Percentiles rank a stretch among this genome's conserved stretches.
phyloP scores from a whole-genome alignment of 805 yeast species.

The Maudiozyma serrabonitensis region DNA sequence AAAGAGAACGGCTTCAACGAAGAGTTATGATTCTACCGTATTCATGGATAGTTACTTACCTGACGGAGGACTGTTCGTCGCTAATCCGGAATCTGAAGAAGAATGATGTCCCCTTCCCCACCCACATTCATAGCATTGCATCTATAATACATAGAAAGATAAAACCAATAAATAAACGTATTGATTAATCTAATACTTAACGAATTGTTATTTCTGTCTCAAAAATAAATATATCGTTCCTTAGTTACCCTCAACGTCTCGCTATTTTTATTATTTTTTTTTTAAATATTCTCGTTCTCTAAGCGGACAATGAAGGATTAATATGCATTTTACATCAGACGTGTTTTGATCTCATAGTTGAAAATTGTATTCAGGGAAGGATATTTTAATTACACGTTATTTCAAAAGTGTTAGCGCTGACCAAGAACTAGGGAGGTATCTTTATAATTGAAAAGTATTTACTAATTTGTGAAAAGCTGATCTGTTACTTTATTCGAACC shows the following conservation, averaged over 20 bases:
- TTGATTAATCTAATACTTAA: no score
- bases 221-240: no score
- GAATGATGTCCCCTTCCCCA: neutral
- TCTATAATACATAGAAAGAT: neutral
- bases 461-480: no score
- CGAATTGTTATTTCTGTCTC: no score
- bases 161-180: no score
- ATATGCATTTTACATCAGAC: neutral
- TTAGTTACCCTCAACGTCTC: neutral
- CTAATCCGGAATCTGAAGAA: slow-evolving; percentile 26
- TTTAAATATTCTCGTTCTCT: neutral
- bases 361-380: neutral
- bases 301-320: neutral
- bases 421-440: no score
- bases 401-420: no score
- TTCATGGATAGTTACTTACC: slow-evolving; percentile 7
- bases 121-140: neutral
- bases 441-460: no score
- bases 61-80: slow-evolving; percentile 18
- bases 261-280: neutral
- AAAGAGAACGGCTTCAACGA: slow-evolving; percentile 6
- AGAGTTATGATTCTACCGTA: slow-evolving; percentile 4
- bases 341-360: neutral
- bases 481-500: no score
- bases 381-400: neutral